These are phyloP conservation scores for Helenozyma rhizophorensis DNA, from an alignment of 805 yeast species.

Conservation along the genomic window DNA sequence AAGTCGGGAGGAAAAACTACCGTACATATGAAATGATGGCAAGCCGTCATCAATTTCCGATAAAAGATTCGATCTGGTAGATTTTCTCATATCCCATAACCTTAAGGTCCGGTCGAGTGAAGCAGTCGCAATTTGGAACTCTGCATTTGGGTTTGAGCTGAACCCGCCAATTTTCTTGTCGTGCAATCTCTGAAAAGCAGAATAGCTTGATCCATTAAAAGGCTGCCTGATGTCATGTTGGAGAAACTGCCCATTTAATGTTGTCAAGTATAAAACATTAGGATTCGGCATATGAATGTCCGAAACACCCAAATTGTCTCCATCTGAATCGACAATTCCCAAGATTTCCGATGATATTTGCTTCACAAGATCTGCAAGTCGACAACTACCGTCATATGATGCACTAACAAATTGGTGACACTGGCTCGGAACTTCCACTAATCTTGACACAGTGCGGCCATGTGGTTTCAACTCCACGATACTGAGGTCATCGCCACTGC, in stretches of 20 bases:
- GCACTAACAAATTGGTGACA: slow-evolving; percentile 59
- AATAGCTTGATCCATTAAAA: slow-evolving; percentile 22
- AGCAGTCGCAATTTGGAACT: slow-evolving; percentile 74
- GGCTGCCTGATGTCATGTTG: slow-evolving; percentile 61
- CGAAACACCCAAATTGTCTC: slow-evolving; percentile 57
- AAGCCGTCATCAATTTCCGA: slow-evolving; percentile 9
- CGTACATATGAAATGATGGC: slow-evolving; percentile 47
- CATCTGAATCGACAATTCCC: slow-evolving; percentile 47
- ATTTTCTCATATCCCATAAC: slow-evolving; percentile 79
- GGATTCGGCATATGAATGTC: slow-evolving; percentile 56
- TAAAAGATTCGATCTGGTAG: slow-evolving; percentile 17
- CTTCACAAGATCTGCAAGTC: slow-evolving; percentile 63
- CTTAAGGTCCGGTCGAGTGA: slow-evolving; percentile 83
- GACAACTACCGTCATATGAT: slow-evolving; percentile 85
- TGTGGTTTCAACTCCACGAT: slow-evolving; percentile 70
- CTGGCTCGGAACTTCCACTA: slow-evolving; percentile 48
- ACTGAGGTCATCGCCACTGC: slow-evolving; percentile 40
- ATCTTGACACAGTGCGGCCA: slow-evolving; percentile 64
- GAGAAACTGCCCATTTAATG: slow-evolving; percentile 76
- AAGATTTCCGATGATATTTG: slow-evolving; percentile 51
- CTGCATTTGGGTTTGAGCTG: slow-evolving; percentile 63
- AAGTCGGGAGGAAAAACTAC: slow-evolving; percentile 66
- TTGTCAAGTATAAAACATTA: slow-evolving; percentile 65
- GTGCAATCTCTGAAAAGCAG: slow-evolving; percentile 55
- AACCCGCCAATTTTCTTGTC: slow-evolving; percentile 94